These are phyloP conservation scores for Chaetomiaceae sp. DNA, from an alignment of 2,329 filamentous ascomycete genomes.

Conservation along the genomic window DNA sequence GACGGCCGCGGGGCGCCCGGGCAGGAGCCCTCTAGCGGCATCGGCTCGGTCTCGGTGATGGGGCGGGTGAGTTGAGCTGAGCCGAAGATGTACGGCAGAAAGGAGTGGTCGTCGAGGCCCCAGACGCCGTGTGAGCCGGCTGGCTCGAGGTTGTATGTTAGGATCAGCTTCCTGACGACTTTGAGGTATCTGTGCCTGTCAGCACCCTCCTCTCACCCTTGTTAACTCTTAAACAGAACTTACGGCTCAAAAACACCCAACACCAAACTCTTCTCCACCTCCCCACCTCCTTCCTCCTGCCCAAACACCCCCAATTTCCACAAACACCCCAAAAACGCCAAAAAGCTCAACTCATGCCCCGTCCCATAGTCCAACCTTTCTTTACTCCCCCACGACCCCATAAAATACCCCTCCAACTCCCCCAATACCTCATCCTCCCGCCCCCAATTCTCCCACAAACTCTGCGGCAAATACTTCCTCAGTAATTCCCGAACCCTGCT, in stretches of 20 bases:
- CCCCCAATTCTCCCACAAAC: constrained; percentile 22
- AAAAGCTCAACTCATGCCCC: constrained; percentile 89
- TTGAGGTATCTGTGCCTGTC: constrained; percentile 60
- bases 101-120: constrained; percentile 97
- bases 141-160: constrained; percentile 89
- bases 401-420: constrained; percentile 74
- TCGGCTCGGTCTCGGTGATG: constrained; percentile 56
- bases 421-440: constrained; percentile 31
- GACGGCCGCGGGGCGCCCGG: constrained; percentile 65
- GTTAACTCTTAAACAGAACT: constrained; percentile 33
- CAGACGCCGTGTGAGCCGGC: constrained; percentile 96
- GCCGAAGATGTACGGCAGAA: constrained; percentile 90
- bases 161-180: constrained; percentile 76
- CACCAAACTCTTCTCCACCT: constrained; percentile 74
- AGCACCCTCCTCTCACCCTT: background rate
- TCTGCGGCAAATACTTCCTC: constrained; percentile 48
- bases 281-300: constrained; percentile 44
- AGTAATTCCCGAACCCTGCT: constrained; percentile 55
- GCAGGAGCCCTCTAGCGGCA: constrained; percentile 76
- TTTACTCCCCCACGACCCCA: constrained; percentile 82
- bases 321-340: constrained; percentile 82
- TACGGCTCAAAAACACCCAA: constrained; percentile 78
- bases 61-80: constrained; percentile 83
- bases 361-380: constrained; percentile 94
- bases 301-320: constrained; percentile 87